Evolutionary conservation across 331 rosid genomes (phyloP), one percentile per base, ranked within the genome.

Genomic region (Stylosanthes scabra): DNA sequence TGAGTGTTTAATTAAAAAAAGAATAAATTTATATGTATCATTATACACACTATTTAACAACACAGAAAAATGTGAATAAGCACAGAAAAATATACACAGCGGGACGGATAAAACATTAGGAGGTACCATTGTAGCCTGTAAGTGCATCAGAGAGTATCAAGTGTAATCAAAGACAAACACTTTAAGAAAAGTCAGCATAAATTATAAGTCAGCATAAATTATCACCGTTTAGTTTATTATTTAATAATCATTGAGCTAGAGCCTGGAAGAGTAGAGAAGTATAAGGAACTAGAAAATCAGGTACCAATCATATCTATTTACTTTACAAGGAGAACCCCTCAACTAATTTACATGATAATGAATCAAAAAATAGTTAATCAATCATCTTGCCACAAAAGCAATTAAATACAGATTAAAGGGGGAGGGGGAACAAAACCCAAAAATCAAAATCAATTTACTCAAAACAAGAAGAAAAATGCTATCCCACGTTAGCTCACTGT

Each of bases 331-430:
- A 75, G 44, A 80, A 64, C n/a, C 75, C 77, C 51, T 59, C 49
- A 66, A 47, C 55, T 69, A 63, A 78, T 84, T 87, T 90, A 87
- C 93, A 84, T 42, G 64, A 74, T 67, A 87, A 90, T 76, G 89
- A 93, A 93, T 90, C 59, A 93, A 93, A 82, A 85, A 92, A 92
- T 86, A 72, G 85, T 52, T 77, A 82, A 80, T 63, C 76, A 82
- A 82, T 63, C 78, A 88, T 64, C 78, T 65, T 34, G 40, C 49
- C n/a, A 71, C 59, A 66, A 25, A 62, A 51, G 57, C 15, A 51
- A 51, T 6, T n/a, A 51, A 51, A 51, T 6, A 51, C 10, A 51
- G 37, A 31, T 31, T 31, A 31, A 31, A 31, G 25, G 25, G 25
- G 25, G 25, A 20, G 25, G 25, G 25, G 25, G 5, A 51, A 51